Percentiles rank a stretch among this genome's conserved stretches.
These are phyloP conservation scores for Marvania coccoides DNA, from an alignment of 139 green algal genomes.

Conservation along the genomic window DNA sequence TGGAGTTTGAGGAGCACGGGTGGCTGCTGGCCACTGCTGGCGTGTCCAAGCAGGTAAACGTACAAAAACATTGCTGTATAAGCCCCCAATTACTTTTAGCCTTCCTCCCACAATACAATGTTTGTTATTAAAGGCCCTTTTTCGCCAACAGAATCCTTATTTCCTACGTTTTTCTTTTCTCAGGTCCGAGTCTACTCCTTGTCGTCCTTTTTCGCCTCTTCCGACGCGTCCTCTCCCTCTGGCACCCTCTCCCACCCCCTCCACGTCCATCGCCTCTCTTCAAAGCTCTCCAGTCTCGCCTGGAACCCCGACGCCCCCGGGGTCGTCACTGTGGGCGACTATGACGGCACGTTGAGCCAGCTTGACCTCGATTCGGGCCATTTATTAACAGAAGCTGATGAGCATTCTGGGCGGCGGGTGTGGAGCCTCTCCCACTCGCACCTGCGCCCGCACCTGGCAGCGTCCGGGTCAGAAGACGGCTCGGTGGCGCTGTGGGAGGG, in stretches of 20 bases:
- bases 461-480: slow-evolving; percentile 73
- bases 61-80: not conserved
- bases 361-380: slow-evolving; percentile 60
- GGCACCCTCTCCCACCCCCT: slow-evolving; percentile 18
- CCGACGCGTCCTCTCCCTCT: not conserved
- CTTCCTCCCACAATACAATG: not conserved
- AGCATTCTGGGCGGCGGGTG: slow-evolving; percentile 52
- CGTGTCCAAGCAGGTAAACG: slow-evolving; percentile 47
- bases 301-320: slow-evolving; percentile 59
- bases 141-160: not conserved
- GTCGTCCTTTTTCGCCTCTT: not conserved
- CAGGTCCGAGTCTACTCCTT: slow-evolving; percentile 39
- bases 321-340: slow-evolving; percentile 65
- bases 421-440: slow-evolving; percentile 75
- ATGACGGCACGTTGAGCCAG: slow-evolving; percentile 59
- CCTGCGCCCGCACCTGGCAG: slow-evolving; percentile 40
- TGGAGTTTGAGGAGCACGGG: slow-evolving; percentile 56
- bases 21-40: slow-evolving; percentile 48
- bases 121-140: not conserved
- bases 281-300: slow-evolving; percentile 70
- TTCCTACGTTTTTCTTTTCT: not conserved
- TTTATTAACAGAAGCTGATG: slow-evolving; percentile 49
- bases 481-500: slow-evolving; percentile 70
- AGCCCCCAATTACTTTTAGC: too few relatives aligned
- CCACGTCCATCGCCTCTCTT: slow-evolving; percentile 33